Evolutionary conservation across 2,329 filamentous ascomycete species (phyloP).

Genomic region (Penicillium hesseltinei): DNA sequence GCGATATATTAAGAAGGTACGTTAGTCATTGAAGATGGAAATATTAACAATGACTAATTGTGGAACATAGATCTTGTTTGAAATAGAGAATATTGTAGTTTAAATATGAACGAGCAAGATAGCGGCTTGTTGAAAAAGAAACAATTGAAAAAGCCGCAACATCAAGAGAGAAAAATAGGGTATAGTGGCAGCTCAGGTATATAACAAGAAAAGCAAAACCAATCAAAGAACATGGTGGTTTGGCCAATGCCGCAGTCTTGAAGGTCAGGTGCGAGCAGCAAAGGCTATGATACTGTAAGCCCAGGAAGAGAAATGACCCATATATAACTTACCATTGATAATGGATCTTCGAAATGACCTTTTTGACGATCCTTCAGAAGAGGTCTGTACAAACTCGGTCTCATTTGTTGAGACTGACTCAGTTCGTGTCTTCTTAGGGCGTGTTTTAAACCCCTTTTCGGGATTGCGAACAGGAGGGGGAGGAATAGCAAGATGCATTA

Average conservation of each 20-base stretch:
- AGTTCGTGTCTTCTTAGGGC: neutral
- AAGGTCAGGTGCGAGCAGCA: neutral
- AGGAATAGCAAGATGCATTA: neutral
- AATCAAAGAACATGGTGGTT: neutral
- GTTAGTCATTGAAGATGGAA: too few species aligned
- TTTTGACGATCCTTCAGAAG: neutral
- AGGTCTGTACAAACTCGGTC: neutral
- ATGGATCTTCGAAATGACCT: neutral
- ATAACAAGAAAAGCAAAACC: neutral
- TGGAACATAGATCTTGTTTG: too few species aligned
- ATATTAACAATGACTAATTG: too few species aligned
- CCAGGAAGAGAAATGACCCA: neutral
- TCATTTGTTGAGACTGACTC: neutral
- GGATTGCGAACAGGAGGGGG: neutral
- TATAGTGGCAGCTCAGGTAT: neutral
- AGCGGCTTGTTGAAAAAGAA: neutral
- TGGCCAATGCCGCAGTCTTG: neutral
- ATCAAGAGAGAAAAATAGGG: neutral
- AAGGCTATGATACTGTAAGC: neutral
- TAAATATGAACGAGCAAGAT: neutral
- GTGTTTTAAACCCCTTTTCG: neutral
- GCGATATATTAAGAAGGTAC: too few species aligned
- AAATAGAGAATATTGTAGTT: neutral
- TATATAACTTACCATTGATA: neutral
- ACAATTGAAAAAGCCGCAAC: neutral